These are phyloP conservation scores for Boletus bicolor DNA, from an alignment of 768 basidiomycete species.

Conservation along the genomic window DNA sequence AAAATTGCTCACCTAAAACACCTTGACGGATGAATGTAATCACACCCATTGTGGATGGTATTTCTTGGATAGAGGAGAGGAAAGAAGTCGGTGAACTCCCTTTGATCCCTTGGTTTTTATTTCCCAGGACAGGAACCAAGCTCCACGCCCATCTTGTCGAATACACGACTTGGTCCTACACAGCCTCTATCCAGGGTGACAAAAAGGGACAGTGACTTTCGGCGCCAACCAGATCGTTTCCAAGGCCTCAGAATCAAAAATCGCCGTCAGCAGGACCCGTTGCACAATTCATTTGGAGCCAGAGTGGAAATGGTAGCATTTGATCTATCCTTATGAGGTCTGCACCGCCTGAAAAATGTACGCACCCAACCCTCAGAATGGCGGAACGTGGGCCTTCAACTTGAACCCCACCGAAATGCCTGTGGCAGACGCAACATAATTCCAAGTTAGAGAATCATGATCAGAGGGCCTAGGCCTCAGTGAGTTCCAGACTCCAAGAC, in stretches of 20 bases:
- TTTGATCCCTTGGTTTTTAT: slow-evolving; percentile 12
- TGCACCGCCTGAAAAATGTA: not conserved
- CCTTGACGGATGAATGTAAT: slow-evolving; percentile 16
- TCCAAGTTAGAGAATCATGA: not conserved
- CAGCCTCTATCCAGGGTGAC: not conserved
- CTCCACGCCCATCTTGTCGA: not conserved
- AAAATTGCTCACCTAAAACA: slow-evolving; percentile 21
- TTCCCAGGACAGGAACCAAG: not conserved
- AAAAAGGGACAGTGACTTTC: not conserved
- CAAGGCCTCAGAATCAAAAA: not conserved
- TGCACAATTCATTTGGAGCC: not conserved
- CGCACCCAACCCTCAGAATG: not conserved
- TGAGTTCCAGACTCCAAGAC: not conserved
- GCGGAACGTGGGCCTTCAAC: not conserved
- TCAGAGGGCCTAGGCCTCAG: not conserved
- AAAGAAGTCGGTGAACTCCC: not conserved
- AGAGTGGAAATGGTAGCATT: not conserved
- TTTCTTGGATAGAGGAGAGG: not conserved
- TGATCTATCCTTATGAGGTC: not conserved
- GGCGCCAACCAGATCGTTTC: not conserved
- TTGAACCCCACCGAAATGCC: not conserved
- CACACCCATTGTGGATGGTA: slow-evolving; percentile 8
- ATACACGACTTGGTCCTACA: not conserved
- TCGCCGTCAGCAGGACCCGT: not conserved
- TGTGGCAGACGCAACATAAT: not conserved